Evolutionary conservation across 2,329 filamentous ascomycete species (phyloP), one percentile per base, ranked within the genome.

Genomic region (Colletotrichum eleusines): DNA sequence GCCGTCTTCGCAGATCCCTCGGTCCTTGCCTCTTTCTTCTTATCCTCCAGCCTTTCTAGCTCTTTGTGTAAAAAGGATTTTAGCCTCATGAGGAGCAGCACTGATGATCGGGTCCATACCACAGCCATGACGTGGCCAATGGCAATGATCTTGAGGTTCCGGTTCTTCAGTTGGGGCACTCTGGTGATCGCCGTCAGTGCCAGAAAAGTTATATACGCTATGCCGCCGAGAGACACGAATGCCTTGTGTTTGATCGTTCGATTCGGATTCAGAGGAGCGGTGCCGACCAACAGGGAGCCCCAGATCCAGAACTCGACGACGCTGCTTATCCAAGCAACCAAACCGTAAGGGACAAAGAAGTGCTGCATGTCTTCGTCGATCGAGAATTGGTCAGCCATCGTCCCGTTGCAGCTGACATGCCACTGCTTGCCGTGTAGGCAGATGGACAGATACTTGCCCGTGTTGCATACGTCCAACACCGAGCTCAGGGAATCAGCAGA

Each of bases 281-380:
- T 35, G 31, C 53, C 53, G 18, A 12, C n/a, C 16, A 65, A 8
- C 18, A 65, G 11, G 7, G 9, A 23, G 23, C 23, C 12, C 63
- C 63, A 65, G 1, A 40, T 65, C 40, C 44, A 65, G 3, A 59
- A 5, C 3, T 33, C 63, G 5, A 59, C 26, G 16, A 65, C 7
- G 23, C 50, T 59, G 23, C 33, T 59, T 12, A 59, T 5, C 40
- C 44, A 35, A 6, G 53, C 53, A 18, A 42, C 31, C 1, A 53
- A 50, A 8, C 63, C 63, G 20, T 65, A 65, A 23, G 63, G 53
- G 18, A 65, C 18, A 18, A 59, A 50, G 18, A 50, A 42, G 14
- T 50, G n/a, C 3, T 11, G 18, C 7, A 65, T 8, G 23, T 59
- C 53, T 5, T 20, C 12, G 5, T 35, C 33, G 16, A 51, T 23